phyloP scores from a whole-genome alignment of 108 stramenopile species.

The Poteriospumella lacustris region DNA sequence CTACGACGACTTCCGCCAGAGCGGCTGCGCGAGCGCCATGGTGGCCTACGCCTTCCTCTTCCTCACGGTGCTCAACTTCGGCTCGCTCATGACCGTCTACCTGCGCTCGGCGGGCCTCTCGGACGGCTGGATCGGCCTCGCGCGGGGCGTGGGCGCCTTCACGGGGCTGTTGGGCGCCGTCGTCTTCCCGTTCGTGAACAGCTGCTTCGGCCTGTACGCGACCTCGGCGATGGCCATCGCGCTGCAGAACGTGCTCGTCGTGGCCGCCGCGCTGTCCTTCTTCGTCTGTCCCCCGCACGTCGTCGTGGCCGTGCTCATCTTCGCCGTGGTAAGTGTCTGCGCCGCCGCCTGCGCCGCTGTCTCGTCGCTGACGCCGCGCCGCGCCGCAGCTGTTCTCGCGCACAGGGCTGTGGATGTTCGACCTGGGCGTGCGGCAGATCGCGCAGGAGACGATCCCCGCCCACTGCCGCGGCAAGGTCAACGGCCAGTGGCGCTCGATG shows the following conservation, averaged over 20 bases:
- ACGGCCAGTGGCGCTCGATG: slow-evolving; percentile 26
- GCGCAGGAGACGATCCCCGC: slow-evolving; percentile 24
- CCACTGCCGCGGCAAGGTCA: slow-evolving; percentile 5
- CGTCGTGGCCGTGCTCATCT: background rate
- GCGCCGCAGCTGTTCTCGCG: slow-evolving; percentile 16
- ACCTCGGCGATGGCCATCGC: background rate
- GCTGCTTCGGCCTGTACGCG: background rate
- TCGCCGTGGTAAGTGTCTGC: background rate
- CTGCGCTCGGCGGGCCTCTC: background rate
- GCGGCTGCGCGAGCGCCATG: slow-evolving; percentile 21
- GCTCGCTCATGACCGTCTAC: slow-evolving; percentile 19
- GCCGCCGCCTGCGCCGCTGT: too few relatives aligned
- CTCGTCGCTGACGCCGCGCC: background rate
- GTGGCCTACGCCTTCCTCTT: slow-evolving; percentile 14
- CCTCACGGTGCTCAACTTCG: slow-evolving; percentile 15
- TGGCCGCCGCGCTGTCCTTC: background rate
- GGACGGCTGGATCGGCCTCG: background rate
- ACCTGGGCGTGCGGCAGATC: slow-evolving; percentile 18
- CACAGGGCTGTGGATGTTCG: slow-evolving; percentile 20
- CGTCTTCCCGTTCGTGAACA: background rate
- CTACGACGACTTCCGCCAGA: background rate
- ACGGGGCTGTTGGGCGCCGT: slow-evolving; percentile 1
- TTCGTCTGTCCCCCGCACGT: background rate
- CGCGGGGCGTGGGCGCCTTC: background rate
- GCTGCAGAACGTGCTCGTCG: background rate